Base-by-base conservation (phyloP, 495 filamentous ascomycete genomes). In the Penicillium antarcticum region DNA sequence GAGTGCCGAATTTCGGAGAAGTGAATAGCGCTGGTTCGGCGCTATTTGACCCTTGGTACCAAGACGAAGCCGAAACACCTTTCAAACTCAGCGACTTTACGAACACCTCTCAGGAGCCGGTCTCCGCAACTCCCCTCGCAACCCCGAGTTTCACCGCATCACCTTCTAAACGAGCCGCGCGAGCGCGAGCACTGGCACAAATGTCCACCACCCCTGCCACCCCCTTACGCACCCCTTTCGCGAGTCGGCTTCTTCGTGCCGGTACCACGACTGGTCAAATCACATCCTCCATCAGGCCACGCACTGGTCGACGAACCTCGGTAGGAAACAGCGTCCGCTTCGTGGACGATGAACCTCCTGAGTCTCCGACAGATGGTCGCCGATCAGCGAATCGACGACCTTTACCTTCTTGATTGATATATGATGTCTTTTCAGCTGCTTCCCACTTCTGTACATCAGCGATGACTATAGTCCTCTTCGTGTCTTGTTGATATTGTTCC, bases 81-180 rank as follows among this genome's bases (percentile, higher is more conserved):
- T 73, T 83, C 52, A 77, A 78, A 44, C 46, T 73, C 34, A 71
- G 62, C 39, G 67, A 78, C 40, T 69, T 76, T 47, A 69, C 68
- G 17, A 56, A 67, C 34, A 64, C 63, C 14, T 59, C 68, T 2
- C 62, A 73, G 26, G 63, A 53, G 44, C 63, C 58, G 17, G 48
- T 56, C 32, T 66, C 68, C 16, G 60, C 68, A n/a, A 73, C 60
- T 12, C 76, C 79, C 4, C 47, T 82, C 18, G 61, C 63, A n/a
- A 76, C 73, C 12, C 80, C 81, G 14, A 82, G 67, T 38, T 80
- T 78, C 58, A 53, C 82, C 45, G 75, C 65, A 36, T 84, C 82
- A 6, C 82, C 82, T 26, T 83, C 81, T 5, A 83, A 78, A 61
- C 69, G 78, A 58, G 74, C 76, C 23, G 77, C 79, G 29, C 67